phyloP scores from a whole-genome alignment of 208 protist species.

The Acanthamoeba polyphaga region DNA sequence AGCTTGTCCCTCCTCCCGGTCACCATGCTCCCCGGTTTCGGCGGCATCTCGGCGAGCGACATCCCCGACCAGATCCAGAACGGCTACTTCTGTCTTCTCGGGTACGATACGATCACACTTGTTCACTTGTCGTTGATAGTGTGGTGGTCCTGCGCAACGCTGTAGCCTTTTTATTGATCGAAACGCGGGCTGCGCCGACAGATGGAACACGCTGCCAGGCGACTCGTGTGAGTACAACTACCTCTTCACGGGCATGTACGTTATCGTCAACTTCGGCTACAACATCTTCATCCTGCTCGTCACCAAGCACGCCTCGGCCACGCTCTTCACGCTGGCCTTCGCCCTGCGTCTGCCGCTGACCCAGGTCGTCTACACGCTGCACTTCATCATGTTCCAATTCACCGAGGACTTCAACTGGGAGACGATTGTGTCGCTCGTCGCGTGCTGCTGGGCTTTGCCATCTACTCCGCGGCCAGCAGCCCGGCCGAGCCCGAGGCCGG shows the following conservation, averaged over 20 bases:
- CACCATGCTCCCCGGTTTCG: conserved; percentile 51
- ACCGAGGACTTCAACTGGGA: conserved; percentile 59
- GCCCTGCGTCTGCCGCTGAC: conserved; percentile 79
- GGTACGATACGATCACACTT: neutral
- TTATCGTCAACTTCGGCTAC: conserved; percentile 79
- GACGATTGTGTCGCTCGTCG: conserved; percentile 55
- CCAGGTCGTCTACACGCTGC: conserved; percentile 76
- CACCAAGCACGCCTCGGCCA: conserved; percentile 79
- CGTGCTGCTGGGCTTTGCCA: conserved; percentile 58
- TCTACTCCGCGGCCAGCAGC: conserved; percentile 51
- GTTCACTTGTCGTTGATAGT: neutral
- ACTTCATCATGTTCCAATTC: conserved; percentile 71
- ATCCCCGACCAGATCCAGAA: conserved; percentile 65
- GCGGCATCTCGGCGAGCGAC: conserved; percentile 35
- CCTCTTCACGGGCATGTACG: conserved; percentile 71
- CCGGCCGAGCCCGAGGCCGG: neutral
- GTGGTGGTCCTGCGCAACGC: neutral
- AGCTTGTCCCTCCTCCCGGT: conserved; percentile 42
- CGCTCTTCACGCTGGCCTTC: conserved; percentile 81
- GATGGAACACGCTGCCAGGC: conserved; percentile 60
- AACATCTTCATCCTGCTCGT: conserved; percentile 83
- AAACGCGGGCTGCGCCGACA: neutral
- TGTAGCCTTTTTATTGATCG: neutral
- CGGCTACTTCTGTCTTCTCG: conserved; percentile 40
- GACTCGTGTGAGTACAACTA: conserved; percentile 78